Evolutionary conservation across 805 yeast genomes (phyloP).

Genomic region (Teunomyces lycoperdinae): DNA sequence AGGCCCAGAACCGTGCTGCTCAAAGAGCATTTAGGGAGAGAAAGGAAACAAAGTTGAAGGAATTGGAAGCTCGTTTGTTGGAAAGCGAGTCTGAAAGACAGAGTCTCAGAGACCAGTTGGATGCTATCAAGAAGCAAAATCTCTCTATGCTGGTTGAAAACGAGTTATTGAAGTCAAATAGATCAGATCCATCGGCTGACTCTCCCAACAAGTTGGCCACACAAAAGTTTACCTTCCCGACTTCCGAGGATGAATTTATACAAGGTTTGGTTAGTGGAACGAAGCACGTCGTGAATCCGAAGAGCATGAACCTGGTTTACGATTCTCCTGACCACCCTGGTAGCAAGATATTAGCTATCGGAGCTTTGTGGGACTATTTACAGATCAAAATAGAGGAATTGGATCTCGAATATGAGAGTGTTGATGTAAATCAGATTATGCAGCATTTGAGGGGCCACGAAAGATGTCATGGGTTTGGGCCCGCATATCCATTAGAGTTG

Average conservation of each 20-base stretch:
- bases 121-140: conserved; percentile 52
- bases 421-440: conserved; percentile 63
- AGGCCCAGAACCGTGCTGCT: conserved; percentile 82
- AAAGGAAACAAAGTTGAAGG: conserved; percentile 68
- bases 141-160: conserved; percentile 61
- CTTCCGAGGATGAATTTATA: conserved; percentile 33
- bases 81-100: conserved; percentile 56
- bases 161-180: conserved; percentile 45
- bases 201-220: not conserved
- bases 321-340: conserved; percentile 38
- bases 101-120: conserved; percentile 45
- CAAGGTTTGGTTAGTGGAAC: conserved; percentile 24
- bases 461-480: conserved; percentile 77
- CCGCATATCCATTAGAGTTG: conserved; percentile 51
- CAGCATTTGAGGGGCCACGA: conserved; percentile 60
- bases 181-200: conserved; percentile 4
- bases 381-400: conserved; percentile 44
- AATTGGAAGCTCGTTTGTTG: conserved; percentile 56
- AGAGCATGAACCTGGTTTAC: conserved; percentile 29
- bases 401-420: conserved; percentile 42
- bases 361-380: conserved; percentile 84
- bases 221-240: conserved; percentile 33
- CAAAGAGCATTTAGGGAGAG: conserved; percentile 85
- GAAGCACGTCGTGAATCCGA: conserved; percentile 19
- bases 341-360: conserved; percentile 57